A percentile compares a stretch with the other conserved stretches of the same genome.
phyloP scores from a whole-genome alignment of 495 filamentous ascomycete species.

The Trichocladium uniseriatum region DNA sequence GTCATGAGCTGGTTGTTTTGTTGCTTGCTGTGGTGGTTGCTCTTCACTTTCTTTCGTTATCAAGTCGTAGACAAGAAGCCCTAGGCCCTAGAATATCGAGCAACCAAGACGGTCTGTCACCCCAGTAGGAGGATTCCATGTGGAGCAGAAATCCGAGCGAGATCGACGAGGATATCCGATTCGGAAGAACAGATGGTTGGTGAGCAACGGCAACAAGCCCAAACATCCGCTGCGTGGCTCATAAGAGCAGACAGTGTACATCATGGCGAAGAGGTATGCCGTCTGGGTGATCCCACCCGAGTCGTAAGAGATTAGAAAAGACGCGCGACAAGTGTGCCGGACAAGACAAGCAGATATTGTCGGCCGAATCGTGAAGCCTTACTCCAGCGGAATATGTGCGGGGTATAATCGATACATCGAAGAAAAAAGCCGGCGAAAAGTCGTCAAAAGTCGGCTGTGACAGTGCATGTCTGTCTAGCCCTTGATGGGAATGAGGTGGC shows the following conservation, averaged over 20 bases:
- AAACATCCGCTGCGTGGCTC: background rate
- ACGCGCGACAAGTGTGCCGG: too few species aligned
- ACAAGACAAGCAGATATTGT: background rate
- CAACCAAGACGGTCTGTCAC: conserved; percentile 9
- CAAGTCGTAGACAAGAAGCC: conserved; percentile 1
- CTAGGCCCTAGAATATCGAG: conserved; percentile 14
- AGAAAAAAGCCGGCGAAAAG: background rate
- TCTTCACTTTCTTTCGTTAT: background rate
- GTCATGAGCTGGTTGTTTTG: conserved; percentile 12
- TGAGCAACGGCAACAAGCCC: conserved; percentile 1
- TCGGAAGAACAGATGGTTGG: background rate
- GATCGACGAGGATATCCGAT: background rate
- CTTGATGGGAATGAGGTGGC: conserved; percentile 25
- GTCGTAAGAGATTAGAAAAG: background rate
- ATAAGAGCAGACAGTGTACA: background rate
- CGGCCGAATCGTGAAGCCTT: background rate
- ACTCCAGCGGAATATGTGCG: background rate
- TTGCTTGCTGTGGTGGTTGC: conserved; percentile 1
- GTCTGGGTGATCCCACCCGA: background rate
- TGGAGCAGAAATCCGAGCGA: background rate
- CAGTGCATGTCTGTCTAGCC: conserved; percentile 16
- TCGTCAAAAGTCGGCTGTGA: background rate
- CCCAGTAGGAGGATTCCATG: background rate
- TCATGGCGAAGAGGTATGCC: background rate
- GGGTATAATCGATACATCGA: conserved; percentile 2